Base-by-base conservation (phyloP, 768 basidiomycete genomes). In the Candolleomyces eurysporus region DNA sequence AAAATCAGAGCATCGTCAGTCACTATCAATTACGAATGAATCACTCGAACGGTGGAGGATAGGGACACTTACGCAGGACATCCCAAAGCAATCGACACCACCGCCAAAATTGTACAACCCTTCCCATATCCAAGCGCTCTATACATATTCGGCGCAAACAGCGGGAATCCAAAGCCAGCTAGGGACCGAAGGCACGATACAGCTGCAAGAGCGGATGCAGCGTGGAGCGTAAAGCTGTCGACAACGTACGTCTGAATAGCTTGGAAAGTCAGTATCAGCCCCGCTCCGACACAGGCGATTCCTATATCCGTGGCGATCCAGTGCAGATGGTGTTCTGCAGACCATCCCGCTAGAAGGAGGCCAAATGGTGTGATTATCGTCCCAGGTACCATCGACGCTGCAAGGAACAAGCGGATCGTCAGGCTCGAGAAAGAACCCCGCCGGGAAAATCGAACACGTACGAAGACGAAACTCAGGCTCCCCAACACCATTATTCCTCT, bases 271-370 rank as follows among this genome's bases (percentile, higher is more conserved):
- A 88, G 73, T 58, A 89, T 85, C 19, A 82, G 71, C 0, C 87
- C 88, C 0, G 75, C 80, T 11, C 86, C 87, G 21, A 89, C 71
- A 10, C 83, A 71, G 0, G 74, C 78, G 32, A 86, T 84, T 1
- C 88, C 89, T 26, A 91, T 78, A 64, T 91, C 88, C 2, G 84
- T 81, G 0, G 76, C 86, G 52, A 92, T 84, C 92, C 92, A 94
- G 61, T 84, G 84, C 0, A 86, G 69, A 13, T 75, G 69, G 0
- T 76, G 65, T 64, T 89, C 74, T 4, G 87, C 85, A 0, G 83
- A 76, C 90, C 91, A 94, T 1, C 92, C 91, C 6, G 84, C 70
- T 6, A 93, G 76, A 21, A 94, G 72, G 13, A 92, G 72, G 0
- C 91, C 91, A 13, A 84, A 70, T 0, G 93, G 91, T 10, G 92